A percentile compares a stretch with the other conserved stretches of the same genome.
These are phyloP conservation scores for Macrotyloma uniflorum DNA, from an alignment of 306 rosid genomes.

Conservation along the genomic window DNA sequence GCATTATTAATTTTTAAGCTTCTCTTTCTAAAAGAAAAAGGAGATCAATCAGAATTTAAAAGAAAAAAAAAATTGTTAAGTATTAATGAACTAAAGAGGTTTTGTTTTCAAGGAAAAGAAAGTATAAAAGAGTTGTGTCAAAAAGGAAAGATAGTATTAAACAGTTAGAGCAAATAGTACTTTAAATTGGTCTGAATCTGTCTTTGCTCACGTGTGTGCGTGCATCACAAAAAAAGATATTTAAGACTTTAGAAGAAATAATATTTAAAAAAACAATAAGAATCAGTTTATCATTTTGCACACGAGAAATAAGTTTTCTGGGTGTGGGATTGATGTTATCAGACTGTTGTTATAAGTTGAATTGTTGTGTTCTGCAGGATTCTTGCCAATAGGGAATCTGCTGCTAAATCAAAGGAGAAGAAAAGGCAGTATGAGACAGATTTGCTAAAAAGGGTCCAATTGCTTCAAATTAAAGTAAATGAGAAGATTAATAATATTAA, in stretches of 20 bases:
- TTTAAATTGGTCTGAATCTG: not conserved
- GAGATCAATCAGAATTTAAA: not conserved
- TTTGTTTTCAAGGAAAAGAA: not conserved
- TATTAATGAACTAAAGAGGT: not conserved
- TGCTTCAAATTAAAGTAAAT: slow-evolving; percentile 52
- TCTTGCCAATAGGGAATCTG: slow-evolving; percentile 71
- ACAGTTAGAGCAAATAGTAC: not conserved
- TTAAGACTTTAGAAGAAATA: not conserved
- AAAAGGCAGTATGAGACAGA: slow-evolving; percentile 52
- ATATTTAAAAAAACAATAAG: not conserved
- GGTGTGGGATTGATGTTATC: not conserved
- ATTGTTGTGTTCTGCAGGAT: slow-evolving; percentile 50
- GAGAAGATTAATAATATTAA: slow-evolving; percentile 45
- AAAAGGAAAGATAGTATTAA: not conserved
- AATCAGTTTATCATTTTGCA: not conserved
- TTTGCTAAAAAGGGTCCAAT: slow-evolving; percentile 56
- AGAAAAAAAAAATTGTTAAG: not conserved
- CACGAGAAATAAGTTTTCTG: not conserved
- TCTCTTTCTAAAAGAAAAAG: not conserved
- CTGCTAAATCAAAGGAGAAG: slow-evolving; percentile 78
- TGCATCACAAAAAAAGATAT: no score
- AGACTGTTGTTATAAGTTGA: not conserved
- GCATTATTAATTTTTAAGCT: not conserved
- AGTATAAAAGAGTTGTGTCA: not conserved
- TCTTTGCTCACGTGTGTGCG: not conserved